phyloP scores from a whole-genome alignment of 768 basidiomycete species.

The Termitomyces bulborhizus region DNA sequence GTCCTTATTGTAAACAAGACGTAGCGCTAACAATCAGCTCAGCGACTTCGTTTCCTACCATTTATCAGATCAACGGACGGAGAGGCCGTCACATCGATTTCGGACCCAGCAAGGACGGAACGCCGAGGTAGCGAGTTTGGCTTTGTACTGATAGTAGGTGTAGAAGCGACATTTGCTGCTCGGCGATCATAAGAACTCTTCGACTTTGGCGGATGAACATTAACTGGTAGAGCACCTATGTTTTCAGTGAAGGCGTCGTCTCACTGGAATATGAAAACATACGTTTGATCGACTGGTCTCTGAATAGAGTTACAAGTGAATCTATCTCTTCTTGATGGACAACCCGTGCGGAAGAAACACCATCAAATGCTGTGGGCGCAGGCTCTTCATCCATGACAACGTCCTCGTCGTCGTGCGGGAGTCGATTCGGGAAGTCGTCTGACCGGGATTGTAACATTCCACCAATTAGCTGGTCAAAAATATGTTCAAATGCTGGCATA shows the following conservation, averaged over 20 bases:
- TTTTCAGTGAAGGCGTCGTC: background rate
- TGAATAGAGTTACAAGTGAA: constrained; percentile 61
- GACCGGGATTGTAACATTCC: constrained; percentile 26
- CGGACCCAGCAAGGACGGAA: background rate
- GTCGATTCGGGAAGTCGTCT: constrained; percentile 9
- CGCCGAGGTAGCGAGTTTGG: constrained; percentile 3
- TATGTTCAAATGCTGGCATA: constrained; percentile 61
- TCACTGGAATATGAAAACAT: constrained; percentile 9
- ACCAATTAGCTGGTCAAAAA: constrained; percentile 57
- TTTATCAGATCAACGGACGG: constrained; percentile 23
- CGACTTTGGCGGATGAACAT: constrained; percentile 6
- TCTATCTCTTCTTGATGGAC: constrained; percentile 54
- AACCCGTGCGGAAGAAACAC: constrained; percentile 19
- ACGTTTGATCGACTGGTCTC: constrained; percentile 39
- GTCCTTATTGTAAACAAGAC: background rate
- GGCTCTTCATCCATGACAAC: constrained; percentile 37
- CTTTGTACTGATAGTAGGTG: constrained; percentile 3
- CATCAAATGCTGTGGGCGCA: constrained; percentile 9
- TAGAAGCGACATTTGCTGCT: background rate
- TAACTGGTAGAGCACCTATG: constrained; percentile 1
- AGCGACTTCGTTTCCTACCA: constrained; percentile 52
- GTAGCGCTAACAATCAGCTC: constrained; percentile 16
- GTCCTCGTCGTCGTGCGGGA: constrained; percentile 29
- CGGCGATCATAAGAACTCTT: constrained; percentile 1
- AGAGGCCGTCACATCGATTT: constrained; percentile 4